Evolutionary conservation across 2,329 filamentous ascomycete genomes (phyloP).

Genomic region (Xylariaceae sp.): DNA sequence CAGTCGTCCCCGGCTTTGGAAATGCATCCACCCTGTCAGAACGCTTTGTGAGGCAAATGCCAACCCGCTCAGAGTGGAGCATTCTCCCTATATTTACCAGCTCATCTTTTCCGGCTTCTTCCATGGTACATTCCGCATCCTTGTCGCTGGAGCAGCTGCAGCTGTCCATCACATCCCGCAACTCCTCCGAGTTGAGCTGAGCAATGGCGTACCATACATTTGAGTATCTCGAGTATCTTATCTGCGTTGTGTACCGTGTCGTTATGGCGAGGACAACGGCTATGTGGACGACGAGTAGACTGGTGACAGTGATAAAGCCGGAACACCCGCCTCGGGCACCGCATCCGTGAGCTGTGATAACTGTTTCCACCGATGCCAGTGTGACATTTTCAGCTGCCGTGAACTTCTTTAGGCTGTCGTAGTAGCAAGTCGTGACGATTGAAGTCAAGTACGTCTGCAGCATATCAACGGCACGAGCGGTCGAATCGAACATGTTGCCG

Average conservation of each 20-base stretch:
- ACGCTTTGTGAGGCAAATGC: too few species aligned
- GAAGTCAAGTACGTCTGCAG: background rate
- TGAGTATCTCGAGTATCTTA: constrained; percentile 8
- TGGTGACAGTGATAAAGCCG: constrained; percentile 8
- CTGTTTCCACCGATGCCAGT: background rate
- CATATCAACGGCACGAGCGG: background rate
- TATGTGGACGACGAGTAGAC: constrained; percentile 2
- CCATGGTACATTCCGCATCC: too few species aligned
- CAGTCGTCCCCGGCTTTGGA: too few species aligned
- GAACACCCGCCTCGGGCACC: background rate
- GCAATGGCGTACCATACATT: constrained; percentile 12
- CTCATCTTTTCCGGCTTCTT: too few species aligned
- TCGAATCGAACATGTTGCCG: background rate
- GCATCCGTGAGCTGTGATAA: background rate
- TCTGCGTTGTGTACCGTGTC: constrained; percentile 1
- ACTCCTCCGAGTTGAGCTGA: constrained; percentile 6
- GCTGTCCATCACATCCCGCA: constrained; percentile 3
- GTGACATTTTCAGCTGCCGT: background rate
- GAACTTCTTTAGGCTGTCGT: background rate
- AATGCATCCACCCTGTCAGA: too few species aligned
- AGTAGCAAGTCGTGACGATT: background rate
- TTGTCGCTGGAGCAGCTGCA: too few species aligned
- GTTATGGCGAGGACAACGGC: constrained; percentile 1
- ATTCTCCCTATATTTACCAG: too few species aligned
- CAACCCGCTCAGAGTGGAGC: too few species aligned